These are phyloP conservation scores for Cladophialophora yegresii DNA, from an alignment of 2,329 filamentous ascomycete species.

Conservation along the genomic window DNA sequence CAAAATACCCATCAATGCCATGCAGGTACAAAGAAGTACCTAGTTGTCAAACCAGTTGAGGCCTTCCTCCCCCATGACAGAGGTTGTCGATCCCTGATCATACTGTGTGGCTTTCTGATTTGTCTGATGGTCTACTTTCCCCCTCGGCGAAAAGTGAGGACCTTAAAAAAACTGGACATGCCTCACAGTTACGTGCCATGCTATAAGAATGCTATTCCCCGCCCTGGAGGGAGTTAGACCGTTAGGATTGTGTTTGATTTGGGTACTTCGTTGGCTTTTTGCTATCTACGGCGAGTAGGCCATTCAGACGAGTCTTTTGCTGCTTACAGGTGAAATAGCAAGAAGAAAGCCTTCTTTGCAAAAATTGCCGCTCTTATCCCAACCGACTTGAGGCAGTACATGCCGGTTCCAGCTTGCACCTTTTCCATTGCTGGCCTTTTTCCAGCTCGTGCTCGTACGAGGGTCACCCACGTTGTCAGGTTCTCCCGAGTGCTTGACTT, in stretches of 20 bases:
- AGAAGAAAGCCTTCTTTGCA: constrained; percentile 2
- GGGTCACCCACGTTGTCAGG: neutral
- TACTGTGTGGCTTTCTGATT: neutral
- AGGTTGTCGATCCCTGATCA: neutral
- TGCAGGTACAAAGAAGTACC: too few relatives aligned
- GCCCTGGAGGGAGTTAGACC: neutral
- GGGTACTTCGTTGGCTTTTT: constrained; percentile 3
- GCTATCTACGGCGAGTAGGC: constrained; percentile 8
- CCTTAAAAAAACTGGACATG: neutral
- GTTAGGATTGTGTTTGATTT: neutral
- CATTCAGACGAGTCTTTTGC: constrained; percentile 4
- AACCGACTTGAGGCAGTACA: neutral
- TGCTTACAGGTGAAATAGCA: constrained; percentile 12
- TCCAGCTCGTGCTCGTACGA: too few relatives aligned
- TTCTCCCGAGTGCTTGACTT: neutral
- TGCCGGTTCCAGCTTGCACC: neutral
- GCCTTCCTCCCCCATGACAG: neutral
- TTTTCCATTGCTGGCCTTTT: neutral
- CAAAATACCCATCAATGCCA: too few relatives aligned
- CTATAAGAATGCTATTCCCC: neutral
- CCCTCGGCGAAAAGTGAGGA: neutral
- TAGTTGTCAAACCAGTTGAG: too few relatives aligned
- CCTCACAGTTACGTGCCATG: neutral
- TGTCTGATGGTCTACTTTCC: neutral
- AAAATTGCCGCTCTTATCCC: neutral